Evolutionary conservation across 331 rosid genomes (phyloP), one percentile per base, ranked within the genome.

Genomic region (Pyracantha coccinea): DNA sequence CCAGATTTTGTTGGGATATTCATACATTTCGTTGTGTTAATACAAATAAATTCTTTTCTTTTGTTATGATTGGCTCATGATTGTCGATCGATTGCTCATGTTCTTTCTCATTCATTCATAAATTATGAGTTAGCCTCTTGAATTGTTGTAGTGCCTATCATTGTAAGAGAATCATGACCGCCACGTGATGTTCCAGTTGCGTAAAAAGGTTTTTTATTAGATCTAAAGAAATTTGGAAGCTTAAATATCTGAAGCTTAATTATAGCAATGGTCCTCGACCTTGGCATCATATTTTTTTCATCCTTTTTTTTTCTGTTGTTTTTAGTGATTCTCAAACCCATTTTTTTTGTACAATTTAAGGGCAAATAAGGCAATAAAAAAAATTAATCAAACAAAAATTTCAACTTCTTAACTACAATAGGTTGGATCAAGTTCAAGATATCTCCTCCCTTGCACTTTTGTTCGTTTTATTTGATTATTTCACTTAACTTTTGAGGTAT

Each of bases 171-270:
- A 47, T 6, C 54, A 16, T 16, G 17, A 2, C 45, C 3, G 53
- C 53, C 3, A 15, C 7, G 0, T 14, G 3, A 1, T 15, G 53
- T 45, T 45, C 7, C 0, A 0, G 3, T 2, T 1, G 6, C 1
- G 0, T 47, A 0, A 5, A 47, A 47, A 0, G 54, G 8, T 38
- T 2, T 38, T 38, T 10, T 38, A 38, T 38, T 10, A 38, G 45
- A 38, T 1, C 45, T 9, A 38, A 38, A 38, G 45, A 10, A 38
- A 38, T 38, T 38, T 38, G 45, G 45, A 38, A 38, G 45, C 45
- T 38, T 14, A 38, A 38, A 38, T 10, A 10, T 38, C 14, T 38
- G 45, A 38, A 38, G 45, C 0, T 38, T 38, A 38, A 38, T 38
- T 10, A 38, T 38, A 38, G 45, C 14, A 38, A 38, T 38, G 4